Evolutionary conservation across 352 stramenopile species (phyloP).

Genomic region (Proteromonas lacertae): DNA sequence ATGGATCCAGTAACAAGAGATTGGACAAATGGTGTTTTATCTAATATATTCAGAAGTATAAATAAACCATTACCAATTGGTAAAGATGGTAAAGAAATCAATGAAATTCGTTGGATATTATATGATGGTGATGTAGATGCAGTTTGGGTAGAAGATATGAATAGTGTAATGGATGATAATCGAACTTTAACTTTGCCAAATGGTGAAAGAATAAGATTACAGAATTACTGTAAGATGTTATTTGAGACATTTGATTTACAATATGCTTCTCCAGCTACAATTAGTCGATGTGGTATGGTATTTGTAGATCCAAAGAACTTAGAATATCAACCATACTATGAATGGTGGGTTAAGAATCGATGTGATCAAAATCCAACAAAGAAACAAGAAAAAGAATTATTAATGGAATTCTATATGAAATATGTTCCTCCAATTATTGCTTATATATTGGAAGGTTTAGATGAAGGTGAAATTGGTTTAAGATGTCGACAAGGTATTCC

Average conservation of each 20-base stretch:
- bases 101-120: slow-evolving; percentile 31
- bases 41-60: slow-evolving; percentile 23
- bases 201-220: slow-evolving; percentile 36
- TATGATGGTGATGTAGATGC: slow-evolving; percentile 15
- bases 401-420: slow-evolving; percentile 37
- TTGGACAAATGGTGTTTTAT: slow-evolving; percentile 52
- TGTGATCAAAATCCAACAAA: slow-evolving; percentile 3
- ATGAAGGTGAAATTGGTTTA: slow-evolving; percentile 20
- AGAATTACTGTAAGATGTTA: slow-evolving; percentile 13
- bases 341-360: slow-evolving; percentile 10
- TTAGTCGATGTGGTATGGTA: slow-evolving; percentile 14
- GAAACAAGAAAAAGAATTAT: slow-evolving; percentile 13
- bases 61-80: no score
- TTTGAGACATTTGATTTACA: slow-evolving; percentile 12
- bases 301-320: slow-evolving; percentile 12
- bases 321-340: slow-evolving; percentile 13
- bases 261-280: slow-evolving; percentile 12
- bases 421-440: slow-evolving; percentile 65
- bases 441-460: slow-evolving; percentile 22
- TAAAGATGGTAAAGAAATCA: slow-evolving; percentile 30
- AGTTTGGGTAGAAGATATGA: slow-evolving; percentile 14
- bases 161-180: slow-evolving; percentile 48
- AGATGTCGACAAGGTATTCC: slow-evolving; percentile 22
- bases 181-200: slow-evolving; percentile 44
- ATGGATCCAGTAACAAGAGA: slow-evolving; percentile 57